Percentiles rank a stretch among this genome's conserved stretches.
phyloP scores from a whole-genome alignment of 768 basidiomycete genomes.

The Phanerochaete sordida region DNA sequence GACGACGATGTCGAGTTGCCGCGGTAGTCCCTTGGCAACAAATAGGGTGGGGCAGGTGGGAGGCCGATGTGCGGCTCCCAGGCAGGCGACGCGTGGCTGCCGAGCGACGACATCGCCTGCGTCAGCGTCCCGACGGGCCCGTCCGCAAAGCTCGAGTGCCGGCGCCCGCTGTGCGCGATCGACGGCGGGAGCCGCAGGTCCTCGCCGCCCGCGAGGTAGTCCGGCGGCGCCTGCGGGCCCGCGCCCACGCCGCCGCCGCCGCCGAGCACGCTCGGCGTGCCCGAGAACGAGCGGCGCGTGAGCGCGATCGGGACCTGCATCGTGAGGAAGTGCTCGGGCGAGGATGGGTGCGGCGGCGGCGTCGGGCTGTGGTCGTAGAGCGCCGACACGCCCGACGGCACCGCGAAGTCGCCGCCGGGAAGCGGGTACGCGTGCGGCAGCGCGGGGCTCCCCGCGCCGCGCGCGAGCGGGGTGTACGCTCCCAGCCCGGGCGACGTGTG shows the following conservation, averaged over 20 bases:
- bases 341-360: background rate
- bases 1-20: background rate
- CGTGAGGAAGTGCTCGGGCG: background rate
- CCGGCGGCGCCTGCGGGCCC: background rate
- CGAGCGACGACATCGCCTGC: background rate
- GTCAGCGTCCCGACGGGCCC: background rate
- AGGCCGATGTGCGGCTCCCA: background rate
- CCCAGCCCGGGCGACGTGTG: no score
- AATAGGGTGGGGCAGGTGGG: background rate
- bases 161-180: background rate
- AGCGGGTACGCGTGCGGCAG: background rate
- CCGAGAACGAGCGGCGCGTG: constrained; percentile 10
- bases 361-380: background rate
- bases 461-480: no score
- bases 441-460: background rate
- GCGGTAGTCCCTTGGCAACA: background rate
- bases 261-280: background rate
- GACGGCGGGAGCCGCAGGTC: background rate
- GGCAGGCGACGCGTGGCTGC: background rate
- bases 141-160: background rate
- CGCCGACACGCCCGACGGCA: background rate
- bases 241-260: no score
- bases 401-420: background rate
- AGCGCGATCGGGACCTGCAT: constrained; percentile 7
- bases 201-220: background rate